Conservation (phyloP, 345 rosid genomes). For the Citrus cavaleriei region DNA sequence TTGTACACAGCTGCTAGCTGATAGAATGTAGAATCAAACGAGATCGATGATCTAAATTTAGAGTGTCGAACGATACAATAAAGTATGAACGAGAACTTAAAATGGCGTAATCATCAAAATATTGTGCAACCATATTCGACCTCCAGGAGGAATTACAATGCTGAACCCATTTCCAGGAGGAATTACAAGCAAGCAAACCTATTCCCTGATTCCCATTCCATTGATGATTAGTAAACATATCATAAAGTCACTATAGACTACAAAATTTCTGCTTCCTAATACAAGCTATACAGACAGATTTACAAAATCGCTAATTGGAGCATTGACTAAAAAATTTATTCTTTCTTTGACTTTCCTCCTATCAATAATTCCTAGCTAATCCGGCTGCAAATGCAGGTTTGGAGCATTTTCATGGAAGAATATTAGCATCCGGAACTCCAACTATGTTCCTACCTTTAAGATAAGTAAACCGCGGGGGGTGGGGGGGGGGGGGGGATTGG, state of each 20-base stretch:
- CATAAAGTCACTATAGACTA: not conserved
- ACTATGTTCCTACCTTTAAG: not conserved
- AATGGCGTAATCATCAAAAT: too few relatives aligned
- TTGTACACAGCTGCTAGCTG: too few relatives aligned
- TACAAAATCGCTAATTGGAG: not conserved
- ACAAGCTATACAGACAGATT: not conserved
- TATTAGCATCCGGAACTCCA: not conserved
- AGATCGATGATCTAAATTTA: too few relatives aligned
- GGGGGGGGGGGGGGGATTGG: too few relatives aligned
- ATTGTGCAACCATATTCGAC: too few relatives aligned
- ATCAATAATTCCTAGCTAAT: not conserved
- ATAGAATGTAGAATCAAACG: too few relatives aligned
- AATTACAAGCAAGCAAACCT: too few relatives aligned
- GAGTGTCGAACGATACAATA: too few relatives aligned
- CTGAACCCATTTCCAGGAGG: too few relatives aligned
- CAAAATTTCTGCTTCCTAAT: not conserved
- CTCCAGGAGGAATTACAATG: too few relatives aligned
- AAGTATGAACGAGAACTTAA: too few relatives aligned
- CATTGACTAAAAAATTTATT: not conserved
- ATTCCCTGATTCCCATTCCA: too few relatives aligned
- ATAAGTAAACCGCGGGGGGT: not conserved
- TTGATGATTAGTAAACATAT: not conserved
- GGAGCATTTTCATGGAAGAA: not conserved
- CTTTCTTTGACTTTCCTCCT: not conserved
- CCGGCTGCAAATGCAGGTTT: not conserved